Conservation (phyloP, 2,329 filamentous ascomycete species). For the Alternaria tenuissima region DNA sequence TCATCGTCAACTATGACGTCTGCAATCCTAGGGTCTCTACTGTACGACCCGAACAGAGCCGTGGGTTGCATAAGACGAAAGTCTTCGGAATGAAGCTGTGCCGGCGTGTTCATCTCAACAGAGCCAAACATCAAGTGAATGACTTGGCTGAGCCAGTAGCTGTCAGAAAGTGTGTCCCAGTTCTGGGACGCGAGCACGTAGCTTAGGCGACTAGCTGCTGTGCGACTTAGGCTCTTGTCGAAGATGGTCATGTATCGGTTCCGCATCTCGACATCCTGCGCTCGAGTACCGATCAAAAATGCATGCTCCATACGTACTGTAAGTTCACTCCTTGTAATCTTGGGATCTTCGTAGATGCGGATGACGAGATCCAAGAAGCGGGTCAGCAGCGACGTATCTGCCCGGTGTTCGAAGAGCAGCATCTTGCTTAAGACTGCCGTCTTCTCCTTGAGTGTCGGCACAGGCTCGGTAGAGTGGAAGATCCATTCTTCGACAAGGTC, state of each 20-base stretch:
- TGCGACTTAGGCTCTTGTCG: constrained; percentile 91
- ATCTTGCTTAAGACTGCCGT: constrained; percentile 99
- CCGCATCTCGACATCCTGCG: constrained; percentile 94
- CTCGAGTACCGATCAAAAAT: constrained; percentile 93
- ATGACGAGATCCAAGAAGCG: constrained; percentile 97
- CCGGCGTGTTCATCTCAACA: constrained; percentile 81
- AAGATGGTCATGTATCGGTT: constrained; percentile 97
- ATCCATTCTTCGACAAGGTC: constrained; percentile 96
- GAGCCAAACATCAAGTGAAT: constrained; percentile 92
- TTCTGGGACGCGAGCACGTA: constrained; percentile 94
- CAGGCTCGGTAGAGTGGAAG: constrained; percentile 92
- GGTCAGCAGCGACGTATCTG: constrained; percentile 83
- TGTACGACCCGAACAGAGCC: constrained; percentile 75
- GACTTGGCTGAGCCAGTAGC: constrained; percentile 96
- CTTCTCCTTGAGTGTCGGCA: constrained; percentile 98
- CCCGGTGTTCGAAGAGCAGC: constrained; percentile 88
- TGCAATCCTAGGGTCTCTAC: constrained; percentile 69
- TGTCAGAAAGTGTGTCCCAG: constrained; percentile 94
- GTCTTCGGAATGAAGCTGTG: constrained; percentile 83
- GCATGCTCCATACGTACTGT: constrained; percentile 98
- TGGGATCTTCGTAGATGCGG: constrained; percentile 96
- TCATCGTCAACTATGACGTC: constrained; percentile 81
- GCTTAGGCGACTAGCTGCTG: constrained; percentile 84
- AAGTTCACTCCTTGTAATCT: constrained; percentile 92
- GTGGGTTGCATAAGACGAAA: constrained; percentile 80